These are phyloP conservation scores for Dictyostelium firmibasis DNA, from an alignment of 78 protist species.

Conservation along the genomic window DNA sequence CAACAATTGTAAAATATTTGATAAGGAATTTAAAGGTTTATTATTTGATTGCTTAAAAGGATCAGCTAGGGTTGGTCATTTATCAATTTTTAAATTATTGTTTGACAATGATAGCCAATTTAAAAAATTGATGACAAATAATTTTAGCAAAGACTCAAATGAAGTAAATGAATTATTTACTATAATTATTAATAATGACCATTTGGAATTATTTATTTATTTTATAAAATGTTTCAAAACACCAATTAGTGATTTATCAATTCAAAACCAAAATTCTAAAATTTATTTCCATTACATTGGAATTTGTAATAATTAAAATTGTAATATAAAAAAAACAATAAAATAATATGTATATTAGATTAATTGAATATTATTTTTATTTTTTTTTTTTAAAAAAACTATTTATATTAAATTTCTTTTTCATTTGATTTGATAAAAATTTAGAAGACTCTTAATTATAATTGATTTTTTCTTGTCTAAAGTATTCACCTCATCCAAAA, in stretches of 20 bases:
- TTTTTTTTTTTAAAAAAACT: no score
- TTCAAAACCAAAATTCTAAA: not conserved
- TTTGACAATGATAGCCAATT: not conserved
- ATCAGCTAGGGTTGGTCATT: not conserved
- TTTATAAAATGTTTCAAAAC: not conserved
- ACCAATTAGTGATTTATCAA: not conserved
- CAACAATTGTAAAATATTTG: not conserved
- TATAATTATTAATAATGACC: not conserved
- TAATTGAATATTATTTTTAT: no score
- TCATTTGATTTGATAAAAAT: no score
- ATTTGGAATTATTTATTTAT: not conserved
- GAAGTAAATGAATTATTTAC: not conserved
- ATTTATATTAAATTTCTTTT: no score
- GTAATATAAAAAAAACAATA: no score
- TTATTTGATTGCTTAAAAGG: not conserved
- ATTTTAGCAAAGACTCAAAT: not conserved
- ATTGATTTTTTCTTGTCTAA: no score
- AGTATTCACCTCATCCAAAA: no score
- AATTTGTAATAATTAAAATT: no score
- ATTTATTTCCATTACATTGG: not conserved
- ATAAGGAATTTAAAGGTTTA: not conserved
- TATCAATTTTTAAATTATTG: not conserved
- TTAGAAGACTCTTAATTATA: no score
- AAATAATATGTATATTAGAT: no score
- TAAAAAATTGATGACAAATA: not conserved